A percentile compares a stretch with the other conserved stretches of the same genome.
phyloP scores from a whole-genome alignment of 2,329 filamentous ascomycete species.

The Arthrinium puccinioides region DNA sequence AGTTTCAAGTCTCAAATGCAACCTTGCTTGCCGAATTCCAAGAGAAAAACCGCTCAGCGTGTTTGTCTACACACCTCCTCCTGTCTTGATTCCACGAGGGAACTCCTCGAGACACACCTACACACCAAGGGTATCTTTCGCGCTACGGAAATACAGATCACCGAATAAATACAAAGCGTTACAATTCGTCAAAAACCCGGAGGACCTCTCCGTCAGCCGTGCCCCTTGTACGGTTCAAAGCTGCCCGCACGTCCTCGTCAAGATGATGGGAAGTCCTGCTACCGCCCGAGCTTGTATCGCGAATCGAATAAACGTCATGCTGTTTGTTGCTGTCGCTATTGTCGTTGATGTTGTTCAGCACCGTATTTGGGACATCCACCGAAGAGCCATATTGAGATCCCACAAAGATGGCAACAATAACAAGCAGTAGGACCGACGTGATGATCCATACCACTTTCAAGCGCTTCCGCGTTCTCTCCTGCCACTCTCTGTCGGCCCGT shows the following conservation, averaged over 20 bases:
- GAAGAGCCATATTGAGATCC: conserved; percentile 23
- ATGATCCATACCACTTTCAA: conserved; percentile 58
- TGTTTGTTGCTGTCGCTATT: too few relatives aligned
- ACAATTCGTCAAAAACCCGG: conserved; percentile 26
- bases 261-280: conserved; percentile 15
- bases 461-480: conserved; percentile 58
- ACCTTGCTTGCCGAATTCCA: too few relatives aligned
- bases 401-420: conserved; percentile 37
- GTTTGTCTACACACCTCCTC: too few relatives aligned
- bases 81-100: too few relatives aligned
- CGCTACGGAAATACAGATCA: too few relatives aligned
- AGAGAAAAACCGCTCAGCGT: too few relatives aligned
- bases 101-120: too few relatives aligned
- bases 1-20: too few relatives aligned
- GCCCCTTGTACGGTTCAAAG: conserved; percentile 14
- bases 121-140: too few relatives aligned
- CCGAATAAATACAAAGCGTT: too few relatives aligned
- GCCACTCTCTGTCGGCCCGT: conserved; percentile 57
- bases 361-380: conserved; percentile 3
- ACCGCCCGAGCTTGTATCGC: too few relatives aligned
- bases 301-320: background rate
- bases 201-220: conserved; percentile 17
- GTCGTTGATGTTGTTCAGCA: too few relatives aligned
- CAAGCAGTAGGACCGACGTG: conserved; percentile 39
- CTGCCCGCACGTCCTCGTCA: conserved; percentile 20